A percentile compares a stretch with the other conserved stretches of the same genome.
These are phyloP conservation scores for Debaryomyces prosopidis DNA, from an alignment of 805 yeast genomes.

Conservation along the genomic window DNA sequence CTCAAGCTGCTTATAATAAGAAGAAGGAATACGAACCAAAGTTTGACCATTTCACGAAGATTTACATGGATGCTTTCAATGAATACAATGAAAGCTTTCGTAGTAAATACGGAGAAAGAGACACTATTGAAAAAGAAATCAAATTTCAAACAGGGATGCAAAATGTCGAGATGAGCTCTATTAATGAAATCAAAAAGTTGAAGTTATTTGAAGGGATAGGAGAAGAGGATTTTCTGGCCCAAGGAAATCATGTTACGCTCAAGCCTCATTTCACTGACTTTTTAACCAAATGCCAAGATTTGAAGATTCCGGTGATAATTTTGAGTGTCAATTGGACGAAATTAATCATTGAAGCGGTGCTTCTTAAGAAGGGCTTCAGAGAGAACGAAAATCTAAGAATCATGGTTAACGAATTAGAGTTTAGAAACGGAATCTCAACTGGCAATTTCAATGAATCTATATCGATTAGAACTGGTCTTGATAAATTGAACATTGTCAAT, in stretches of 20 bases:
- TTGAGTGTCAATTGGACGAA: slow-evolving; percentile 67
- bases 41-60: slow-evolving; percentile 44
- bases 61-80: slow-evolving; percentile 40
- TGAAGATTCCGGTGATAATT: slow-evolving; percentile 39
- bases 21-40: slow-evolving; percentile 38
- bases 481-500: slow-evolving; percentile 38
- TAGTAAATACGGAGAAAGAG: slow-evolving; percentile 20
- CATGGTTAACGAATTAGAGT: slow-evolving; percentile 53
- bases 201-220: slow-evolving; percentile 45
- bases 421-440: slow-evolving; percentile 24
- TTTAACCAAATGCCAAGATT: slow-evolving; percentile 16
- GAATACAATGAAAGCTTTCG: slow-evolving; percentile 25
- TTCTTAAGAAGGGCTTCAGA: slow-evolving; percentile 18
- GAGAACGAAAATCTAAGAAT: slow-evolving; percentile 26
- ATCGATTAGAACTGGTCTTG: slow-evolving; percentile 52
- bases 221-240: slow-evolving; percentile 24
- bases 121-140: slow-evolving; percentile 40
- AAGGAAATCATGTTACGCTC: slow-evolving; percentile 37
- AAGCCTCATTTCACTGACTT: slow-evolving; percentile 42
- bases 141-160: slow-evolving; percentile 46
- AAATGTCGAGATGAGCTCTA: slow-evolving; percentile 50
- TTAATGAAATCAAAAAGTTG: slow-evolving; percentile 37
- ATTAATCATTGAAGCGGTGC: slow-evolving; percentile 40
- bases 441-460: slow-evolving; percentile 17
- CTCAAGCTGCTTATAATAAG: slow-evolving; percentile 44